Evolutionary conservation across 2,329 filamentous ascomycete genomes (phyloP).

Genomic region (Cladosporium colombiae): DNA sequence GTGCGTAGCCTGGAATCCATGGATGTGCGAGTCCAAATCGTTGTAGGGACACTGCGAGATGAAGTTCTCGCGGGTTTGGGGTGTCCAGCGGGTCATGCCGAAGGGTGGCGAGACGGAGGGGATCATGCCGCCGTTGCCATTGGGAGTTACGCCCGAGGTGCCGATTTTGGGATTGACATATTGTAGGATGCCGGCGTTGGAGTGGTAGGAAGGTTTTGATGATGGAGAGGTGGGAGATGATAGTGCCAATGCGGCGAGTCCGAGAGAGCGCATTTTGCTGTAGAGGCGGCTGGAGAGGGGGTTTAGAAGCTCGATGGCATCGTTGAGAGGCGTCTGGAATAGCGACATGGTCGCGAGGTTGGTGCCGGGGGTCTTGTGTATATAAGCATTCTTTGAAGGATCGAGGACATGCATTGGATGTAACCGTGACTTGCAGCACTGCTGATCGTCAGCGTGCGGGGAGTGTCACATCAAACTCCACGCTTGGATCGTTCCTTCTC

Average conservation of each 20-base stretch:
- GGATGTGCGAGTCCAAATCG: constrained; percentile 46
- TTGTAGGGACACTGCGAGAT: constrained; percentile 53
- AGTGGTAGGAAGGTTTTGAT: constrained; percentile 25
- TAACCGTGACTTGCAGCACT: constrained; percentile 12
- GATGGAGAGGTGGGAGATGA: neutral
- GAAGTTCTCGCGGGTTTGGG: constrained; percentile 50
- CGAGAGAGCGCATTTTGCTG: constrained; percentile 17
- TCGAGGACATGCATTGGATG: neutral
- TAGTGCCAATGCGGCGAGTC: neutral
- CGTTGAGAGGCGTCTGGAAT: neutral
- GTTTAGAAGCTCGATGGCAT: neutral
- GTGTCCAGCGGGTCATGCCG: constrained; percentile 55
- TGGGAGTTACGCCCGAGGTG: constrained; percentile 36
- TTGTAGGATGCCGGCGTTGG: constrained; percentile 31
- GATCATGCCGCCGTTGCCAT: constrained; percentile 38
- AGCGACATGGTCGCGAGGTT: constrained; percentile 7
- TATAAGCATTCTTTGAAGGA: neutral
- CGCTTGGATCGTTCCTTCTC: neutral
- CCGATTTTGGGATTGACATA: constrained; percentile 38
- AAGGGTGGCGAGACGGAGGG: constrained; percentile 43
- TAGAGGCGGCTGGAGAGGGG: neutral
- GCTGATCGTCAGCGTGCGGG: constrained; percentile 12
- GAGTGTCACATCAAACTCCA: constrained; percentile 13
- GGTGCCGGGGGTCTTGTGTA: neutral
- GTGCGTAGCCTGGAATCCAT: constrained; percentile 54